phyloP scores from a whole-genome alignment of 225 moss, liverwort and hornwort species.

The Thuidium tamariscinum region DNA sequence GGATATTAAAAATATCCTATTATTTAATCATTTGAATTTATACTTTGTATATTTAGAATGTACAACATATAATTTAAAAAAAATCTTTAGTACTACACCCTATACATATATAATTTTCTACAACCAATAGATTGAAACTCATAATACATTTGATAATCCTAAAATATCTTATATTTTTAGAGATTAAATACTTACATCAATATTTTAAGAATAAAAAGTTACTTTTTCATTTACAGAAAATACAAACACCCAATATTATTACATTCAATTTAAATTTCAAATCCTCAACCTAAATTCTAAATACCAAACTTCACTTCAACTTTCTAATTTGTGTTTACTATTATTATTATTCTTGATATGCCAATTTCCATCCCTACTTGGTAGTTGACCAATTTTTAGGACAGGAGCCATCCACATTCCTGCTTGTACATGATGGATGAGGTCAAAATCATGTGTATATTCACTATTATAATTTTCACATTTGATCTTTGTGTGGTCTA shows the following conservation, averaged over 20 bases:
- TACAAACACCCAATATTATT: not conserved
- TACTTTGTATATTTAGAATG: no score
- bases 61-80: not conserved
- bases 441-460: conserved; percentile 35
- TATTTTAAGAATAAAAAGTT: not conserved
- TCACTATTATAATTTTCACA: conserved; percentile 8
- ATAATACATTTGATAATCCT: not conserved
- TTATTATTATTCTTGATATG: not conserved
- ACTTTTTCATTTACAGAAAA: not conserved
- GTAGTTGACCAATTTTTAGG: conserved; percentile 13
- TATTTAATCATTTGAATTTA: no score
- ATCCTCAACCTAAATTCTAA: not conserved
- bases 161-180: not conserved
- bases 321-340: conserved; percentile 17
- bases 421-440: conserved; percentile 8
- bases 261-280: not conserved
- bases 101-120: no score
- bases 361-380: conserved; percentile 44
- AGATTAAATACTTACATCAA: not conserved
- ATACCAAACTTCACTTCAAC: not conserved
- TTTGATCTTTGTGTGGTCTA: not conserved
- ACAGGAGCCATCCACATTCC: conserved; percentile 5
- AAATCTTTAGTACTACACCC: no score
- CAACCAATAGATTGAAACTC: not conserved
- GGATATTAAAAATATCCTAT: no score